Conservation (phyloP, 2,329 filamentous ascomycete genomes). For the Aulographum hederae region DNA sequence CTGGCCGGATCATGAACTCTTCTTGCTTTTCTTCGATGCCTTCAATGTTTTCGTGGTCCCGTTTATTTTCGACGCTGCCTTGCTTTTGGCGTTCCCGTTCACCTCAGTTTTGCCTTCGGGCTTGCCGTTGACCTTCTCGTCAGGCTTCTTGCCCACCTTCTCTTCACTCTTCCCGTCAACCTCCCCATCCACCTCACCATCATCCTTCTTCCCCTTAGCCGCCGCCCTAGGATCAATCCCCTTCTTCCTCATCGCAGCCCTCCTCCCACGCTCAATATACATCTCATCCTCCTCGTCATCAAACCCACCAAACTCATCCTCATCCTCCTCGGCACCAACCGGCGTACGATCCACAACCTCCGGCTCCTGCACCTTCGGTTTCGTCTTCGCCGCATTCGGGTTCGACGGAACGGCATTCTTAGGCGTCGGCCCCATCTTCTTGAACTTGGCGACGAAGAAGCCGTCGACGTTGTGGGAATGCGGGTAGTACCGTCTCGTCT, state of each 20-base stretch:
- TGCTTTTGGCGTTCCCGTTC: too few relatives aligned
- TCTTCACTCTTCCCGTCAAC: too few relatives aligned
- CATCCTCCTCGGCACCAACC: conserved; percentile 26
- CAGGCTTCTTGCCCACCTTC: too few relatives aligned
- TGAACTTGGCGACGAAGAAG: conserved; percentile 96
- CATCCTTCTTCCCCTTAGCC: too few relatives aligned
- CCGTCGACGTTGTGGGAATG: conserved; percentile 92
- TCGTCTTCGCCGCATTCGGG: conserved; percentile 10
- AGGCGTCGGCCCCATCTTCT: conserved; percentile 70
- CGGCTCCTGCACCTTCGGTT: conserved; percentile 11
- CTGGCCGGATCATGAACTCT: too few relatives aligned
- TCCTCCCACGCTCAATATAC: conserved; percentile 27
- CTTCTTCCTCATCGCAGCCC: conserved; percentile 24
- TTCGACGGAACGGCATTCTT: conserved; percentile 31
- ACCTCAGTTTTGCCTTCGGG: too few relatives aligned
- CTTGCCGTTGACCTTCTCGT: too few relatives aligned
- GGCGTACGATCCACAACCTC: conserved; percentile 50
- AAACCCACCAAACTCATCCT: conserved; percentile 28
- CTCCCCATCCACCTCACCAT: too few relatives aligned
- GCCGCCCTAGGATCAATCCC: conserved; percentile 28
- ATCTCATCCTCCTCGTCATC: conserved; percentile 31
- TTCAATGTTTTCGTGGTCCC: too few relatives aligned
- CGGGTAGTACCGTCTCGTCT: conserved; percentile 75
- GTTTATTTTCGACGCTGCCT: too few relatives aligned
- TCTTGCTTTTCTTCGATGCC: too few relatives aligned